Evolutionary conservation across 257 asterid species (phyloP).

Genomic region (Osmanthus fragrans): DNA sequence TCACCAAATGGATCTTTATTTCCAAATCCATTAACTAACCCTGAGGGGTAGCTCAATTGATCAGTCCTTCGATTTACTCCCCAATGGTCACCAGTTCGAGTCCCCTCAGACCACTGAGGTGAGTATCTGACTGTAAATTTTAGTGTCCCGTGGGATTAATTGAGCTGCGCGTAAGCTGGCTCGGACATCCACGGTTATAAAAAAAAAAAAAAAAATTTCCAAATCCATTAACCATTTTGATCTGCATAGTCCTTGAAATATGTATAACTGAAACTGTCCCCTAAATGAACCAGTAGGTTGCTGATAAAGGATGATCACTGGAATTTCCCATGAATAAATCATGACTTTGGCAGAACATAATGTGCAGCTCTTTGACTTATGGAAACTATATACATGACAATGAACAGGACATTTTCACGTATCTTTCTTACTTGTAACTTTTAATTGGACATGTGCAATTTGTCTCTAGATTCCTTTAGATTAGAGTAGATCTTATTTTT

Average conservation of each 20-base stretch:
- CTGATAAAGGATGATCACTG: not conserved
- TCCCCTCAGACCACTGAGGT: too few species aligned
- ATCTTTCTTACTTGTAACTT: conserved; percentile 7
- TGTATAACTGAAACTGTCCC: not conserved
- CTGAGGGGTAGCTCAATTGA: too few species aligned
- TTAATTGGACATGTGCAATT: conserved; percentile 5
- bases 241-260: not conserved
- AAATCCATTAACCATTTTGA: not conserved
- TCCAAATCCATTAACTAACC: not conserved
- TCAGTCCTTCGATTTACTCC: too few species aligned
- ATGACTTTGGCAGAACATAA: conserved; percentile 3
- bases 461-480: conserved; percentile 4
- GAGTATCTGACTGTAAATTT: too few species aligned
- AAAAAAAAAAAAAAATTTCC: too few species aligned
- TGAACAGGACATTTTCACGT: conserved; percentile 8
- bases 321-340: not conserved
- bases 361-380: conserved; percentile 16
- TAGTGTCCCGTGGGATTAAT: too few species aligned
- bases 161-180: too few species aligned
- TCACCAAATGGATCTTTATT: not conserved
- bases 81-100: too few species aligned
- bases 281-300: not conserved
- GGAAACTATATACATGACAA: conserved; percentile 14
- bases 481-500: not conserved
- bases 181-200: too few species aligned